A percentile compares a stretch with the other conserved stretches of the same genome.
phyloP scores from a whole-genome alignment of 257 asterid genomes.

The Capsicum pubescens region DNA sequence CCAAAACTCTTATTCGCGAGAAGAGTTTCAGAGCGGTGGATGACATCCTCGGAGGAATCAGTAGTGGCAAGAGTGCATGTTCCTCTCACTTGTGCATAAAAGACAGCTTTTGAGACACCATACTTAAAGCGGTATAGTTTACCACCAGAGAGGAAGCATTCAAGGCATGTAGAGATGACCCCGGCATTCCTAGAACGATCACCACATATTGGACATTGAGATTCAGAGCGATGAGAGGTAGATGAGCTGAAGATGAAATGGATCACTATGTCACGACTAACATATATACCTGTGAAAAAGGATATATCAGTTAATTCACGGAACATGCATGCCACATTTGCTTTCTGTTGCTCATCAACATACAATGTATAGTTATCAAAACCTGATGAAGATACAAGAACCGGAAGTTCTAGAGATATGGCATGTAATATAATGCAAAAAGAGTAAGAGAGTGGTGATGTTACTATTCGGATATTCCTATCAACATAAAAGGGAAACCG shows the following conservation, averaged over 20 bases:
- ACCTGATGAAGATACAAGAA: no score
- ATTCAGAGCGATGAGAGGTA: conserved; percentile 49
- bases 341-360: neutral
- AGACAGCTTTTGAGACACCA: conserved; percentile 50
- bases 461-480: no score
- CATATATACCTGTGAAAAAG: conserved; percentile 56
- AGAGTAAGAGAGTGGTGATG: no score
- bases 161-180: conserved; percentile 86
- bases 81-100: conserved; percentile 77
- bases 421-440: no score
- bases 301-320: neutral
- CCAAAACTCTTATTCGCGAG: conserved; percentile 75
- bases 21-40: conserved; percentile 71
- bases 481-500: no score
- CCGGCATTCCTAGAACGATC: conserved; percentile 61
- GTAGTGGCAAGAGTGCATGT: conserved; percentile 73
- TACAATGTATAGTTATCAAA: no score
- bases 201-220: conserved; percentile 80
- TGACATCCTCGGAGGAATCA: conserved; percentile 61
- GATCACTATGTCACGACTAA: conserved; percentile 68
- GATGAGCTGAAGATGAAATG: conserved; percentile 86
- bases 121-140: conserved; percentile 67
- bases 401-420: no score
- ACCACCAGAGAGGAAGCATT: conserved; percentile 76
- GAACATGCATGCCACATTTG: neutral